phyloP scores from a whole-genome alignment of 306 rosid species.

The Gastrolobium villosum region DNA sequence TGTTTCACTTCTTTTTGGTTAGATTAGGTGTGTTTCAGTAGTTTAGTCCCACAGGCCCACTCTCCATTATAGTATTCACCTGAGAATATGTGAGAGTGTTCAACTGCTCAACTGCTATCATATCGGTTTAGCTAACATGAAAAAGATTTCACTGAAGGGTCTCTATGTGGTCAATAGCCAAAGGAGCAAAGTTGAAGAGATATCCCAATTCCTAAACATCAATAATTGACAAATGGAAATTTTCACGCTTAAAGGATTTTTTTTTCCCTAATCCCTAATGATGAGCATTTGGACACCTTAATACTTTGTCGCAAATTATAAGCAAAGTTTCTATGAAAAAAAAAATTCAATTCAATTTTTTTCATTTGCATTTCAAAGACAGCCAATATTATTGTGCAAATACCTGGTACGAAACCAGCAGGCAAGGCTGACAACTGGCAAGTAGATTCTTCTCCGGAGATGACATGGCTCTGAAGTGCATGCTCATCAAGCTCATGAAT shows the following conservation, averaged over 20 bases:
- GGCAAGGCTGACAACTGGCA: constrained; percentile 80
- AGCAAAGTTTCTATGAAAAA: constrained; percentile 2
- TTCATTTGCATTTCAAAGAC: constrained; percentile 25
- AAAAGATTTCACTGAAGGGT: constrained; percentile 29
- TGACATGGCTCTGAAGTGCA: constrained; percentile 60
- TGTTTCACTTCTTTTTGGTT: constrained; percentile 12
- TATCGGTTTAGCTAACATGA: constrained; percentile 5
- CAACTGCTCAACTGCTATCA: constrained; percentile 26
- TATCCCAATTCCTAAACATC: not conserved
- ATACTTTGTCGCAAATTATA: not conserved
- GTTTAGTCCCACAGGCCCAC: constrained; percentile 19
- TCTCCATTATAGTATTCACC: constrained; percentile 9
- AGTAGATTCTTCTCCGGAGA: constrained; percentile 63
- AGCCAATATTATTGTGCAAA: constrained; percentile 21
- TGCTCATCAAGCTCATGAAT: constrained; percentile 67
- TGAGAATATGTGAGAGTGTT: constrained; percentile 14
- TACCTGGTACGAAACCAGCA: constrained; percentile 80
- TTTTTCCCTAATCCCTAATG: constrained; percentile 13
- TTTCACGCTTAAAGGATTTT: constrained; percentile 17
- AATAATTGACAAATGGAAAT: constrained; percentile 28
- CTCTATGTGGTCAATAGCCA: constrained; percentile 13
- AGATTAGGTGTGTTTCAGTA: constrained; percentile 12
- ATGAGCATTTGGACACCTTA: constrained; percentile 21
- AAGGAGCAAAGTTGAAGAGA: constrained; percentile 15
- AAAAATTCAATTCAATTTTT: constrained; percentile 18